phyloP scores from a whole-genome alignment of 1,284 basidiomycete genomes.

The Mycosarcoma mackinlayi region DNA sequence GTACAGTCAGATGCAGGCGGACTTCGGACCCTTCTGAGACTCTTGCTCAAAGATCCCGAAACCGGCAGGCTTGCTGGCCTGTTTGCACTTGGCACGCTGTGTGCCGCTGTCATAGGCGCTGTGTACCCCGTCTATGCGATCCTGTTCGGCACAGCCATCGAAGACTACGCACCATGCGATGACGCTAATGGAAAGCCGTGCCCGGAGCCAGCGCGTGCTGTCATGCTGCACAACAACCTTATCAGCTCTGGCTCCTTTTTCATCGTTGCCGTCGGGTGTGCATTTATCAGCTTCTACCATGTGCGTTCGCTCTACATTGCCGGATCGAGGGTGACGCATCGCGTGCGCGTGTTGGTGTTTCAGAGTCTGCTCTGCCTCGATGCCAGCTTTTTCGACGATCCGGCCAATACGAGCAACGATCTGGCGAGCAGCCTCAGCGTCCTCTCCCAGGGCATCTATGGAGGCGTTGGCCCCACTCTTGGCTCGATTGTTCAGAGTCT shows the following conservation, averaged over 20 bases:
- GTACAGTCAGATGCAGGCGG: conserved; percentile 68
- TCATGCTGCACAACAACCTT: conserved; percentile 28
- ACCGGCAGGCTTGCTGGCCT: conserved; percentile 70
- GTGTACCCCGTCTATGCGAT: conserved; percentile 87
- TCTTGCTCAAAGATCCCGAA: conserved; percentile 77
- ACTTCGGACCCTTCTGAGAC: conserved; percentile 73
- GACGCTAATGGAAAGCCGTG: conserved; percentile 10
- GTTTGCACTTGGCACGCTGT: conserved; percentile 35
- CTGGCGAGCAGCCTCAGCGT: conserved; percentile 84
- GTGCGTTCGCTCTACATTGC: conserved; percentile 40
- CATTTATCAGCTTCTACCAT: conserved; percentile 50
- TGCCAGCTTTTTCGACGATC: conserved; percentile 64
- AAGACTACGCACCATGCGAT: conserved; percentile 37
- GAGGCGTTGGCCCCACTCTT: conserved; percentile 86
- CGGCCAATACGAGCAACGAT: conserved; percentile 72
- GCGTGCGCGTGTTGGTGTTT: conserved; percentile 53
- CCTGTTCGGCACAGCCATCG: conserved; percentile 73
- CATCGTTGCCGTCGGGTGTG: conserved; percentile 51
- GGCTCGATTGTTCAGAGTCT: conserved; percentile 79
- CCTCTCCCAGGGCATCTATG: conserved; percentile 88
- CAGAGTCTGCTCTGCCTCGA: conserved; percentile 58
- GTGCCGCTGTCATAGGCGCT: conserved; percentile 72
- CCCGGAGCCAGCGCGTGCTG: conserved; percentile 23
- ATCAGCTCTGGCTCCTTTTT: conserved; percentile 47
- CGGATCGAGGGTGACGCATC: conserved; percentile 45